Evolutionary conservation across 345 rosid genomes (phyloP), one percentile per base, ranked within the genome.

Genomic region (Salix caprea): DNA sequence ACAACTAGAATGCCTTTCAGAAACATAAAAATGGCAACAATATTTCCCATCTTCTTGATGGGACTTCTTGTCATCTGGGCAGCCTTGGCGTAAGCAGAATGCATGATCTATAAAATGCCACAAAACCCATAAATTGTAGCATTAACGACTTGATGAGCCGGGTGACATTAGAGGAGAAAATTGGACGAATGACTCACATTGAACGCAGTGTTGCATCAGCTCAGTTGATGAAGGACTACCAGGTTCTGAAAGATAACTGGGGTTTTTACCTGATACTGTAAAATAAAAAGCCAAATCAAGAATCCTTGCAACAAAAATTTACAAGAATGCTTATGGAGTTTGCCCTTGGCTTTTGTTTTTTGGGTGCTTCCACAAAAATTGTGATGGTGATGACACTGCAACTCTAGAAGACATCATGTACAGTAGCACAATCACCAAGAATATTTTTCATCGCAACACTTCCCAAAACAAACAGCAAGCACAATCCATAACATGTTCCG

Each of bases 161-260:
- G 76, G 93, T 94, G 97, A 94, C 92, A 32, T 83, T 91, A 1
- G 88, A 84, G 28, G 97, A 94, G 79, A 94, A 94, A 86, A 88
- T 92, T 30, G 97, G 98, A 56, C 97, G 92, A 77, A 94, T 94
- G 98, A 83, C 84, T 36, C 98, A 91, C 90, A 86, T 94, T 67
- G 98, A 94, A 40, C 92, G 95, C 67, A 52, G 34, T 13, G 91
- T 87, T 39, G 97, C 92, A 2, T 86, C 97, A 4, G 83, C 97
- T 37, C 85, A 94, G 56, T 86, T 84, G 66, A 89, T 93, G 91
- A 84, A 83, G 71, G 84, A 90, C 37, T 86, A 91, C 79, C 36
- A 34, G 0, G 7, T 34, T 34, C 37, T 5, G 36, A 34, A 5
- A 34, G 37, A 34, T 34, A 34, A 34, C 37, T 34, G 7, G 37